phyloP scores from a whole-genome alignment of 805 yeast genomes.

The Ogataea haglerorum region DNA sequence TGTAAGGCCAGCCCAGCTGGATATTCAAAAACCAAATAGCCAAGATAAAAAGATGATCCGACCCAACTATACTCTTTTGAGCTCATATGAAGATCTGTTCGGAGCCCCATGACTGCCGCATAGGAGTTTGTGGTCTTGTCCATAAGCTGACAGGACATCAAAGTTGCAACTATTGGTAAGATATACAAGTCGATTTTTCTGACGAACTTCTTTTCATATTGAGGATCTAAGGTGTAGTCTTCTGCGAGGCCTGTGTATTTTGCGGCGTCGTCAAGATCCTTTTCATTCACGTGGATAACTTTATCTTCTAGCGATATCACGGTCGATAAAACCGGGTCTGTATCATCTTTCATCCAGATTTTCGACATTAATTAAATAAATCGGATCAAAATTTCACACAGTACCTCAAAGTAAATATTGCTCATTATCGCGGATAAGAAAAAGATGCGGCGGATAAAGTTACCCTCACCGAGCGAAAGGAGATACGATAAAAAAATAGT shows the following conservation, averaged over 20 bases:
- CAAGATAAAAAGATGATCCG: slow-evolving; percentile 43
- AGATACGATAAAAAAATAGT: too few species aligned
- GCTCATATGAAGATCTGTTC: slow-evolving; percentile 29
- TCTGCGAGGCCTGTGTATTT: slow-evolving; percentile 16
- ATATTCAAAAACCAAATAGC: slow-evolving; percentile 43
- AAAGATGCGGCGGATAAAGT: too few species aligned
- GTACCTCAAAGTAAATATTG: too few species aligned
- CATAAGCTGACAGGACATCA: slow-evolving; percentile 38
- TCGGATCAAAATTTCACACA: too few species aligned
- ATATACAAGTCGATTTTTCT: slow-evolving; percentile 38
- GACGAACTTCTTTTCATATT: slow-evolving; percentile 23
- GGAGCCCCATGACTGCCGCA: slow-evolving; percentile 37
- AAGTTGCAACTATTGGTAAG: slow-evolving; percentile 34
- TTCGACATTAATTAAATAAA: too few species aligned
- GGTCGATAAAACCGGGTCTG: too few species aligned
- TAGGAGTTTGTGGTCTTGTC: slow-evolving; percentile 37
- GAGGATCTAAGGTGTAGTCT: neutral
- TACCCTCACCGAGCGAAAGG: too few species aligned
- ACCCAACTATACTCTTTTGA: slow-evolving; percentile 41
- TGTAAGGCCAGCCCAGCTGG: slow-evolving; percentile 46
- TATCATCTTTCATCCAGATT: too few species aligned
- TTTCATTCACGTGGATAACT: too few species aligned
- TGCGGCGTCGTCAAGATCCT: slow-evolving; percentile 36
- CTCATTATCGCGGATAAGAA: too few species aligned
- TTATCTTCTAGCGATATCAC: too few species aligned